Evolutionary conservation across 2,329 filamentous ascomycete genomes (phyloP), one percentile per base, ranked within the genome.

Genomic region (Ophiostoma angusticollis): DNA sequence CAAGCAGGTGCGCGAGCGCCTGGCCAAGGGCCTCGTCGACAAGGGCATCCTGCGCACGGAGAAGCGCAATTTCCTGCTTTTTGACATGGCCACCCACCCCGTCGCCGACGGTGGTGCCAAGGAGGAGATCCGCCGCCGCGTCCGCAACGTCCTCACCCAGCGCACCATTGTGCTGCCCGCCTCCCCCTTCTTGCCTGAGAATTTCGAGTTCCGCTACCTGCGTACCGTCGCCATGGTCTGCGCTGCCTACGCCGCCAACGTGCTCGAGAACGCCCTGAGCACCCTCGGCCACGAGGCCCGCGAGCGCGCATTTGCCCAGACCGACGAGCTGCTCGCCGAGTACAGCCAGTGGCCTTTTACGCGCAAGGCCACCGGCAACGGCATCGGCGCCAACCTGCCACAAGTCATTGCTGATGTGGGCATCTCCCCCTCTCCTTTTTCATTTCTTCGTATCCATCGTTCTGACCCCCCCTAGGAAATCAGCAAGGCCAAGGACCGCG

Each of bases 51-150:
- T 98, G 42, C 84, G 91, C 52, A 98, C 91, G 45, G 91, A 98
- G 63, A 98, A 98, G 70, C 85, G 86, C 63, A 98, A 98, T 69
- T 98, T 98, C 67, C 74, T 98, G 48, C 82, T 98, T 48, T 98
- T 98, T 68, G 91, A 98, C 65, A 98, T 98, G 91, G 91, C 91
- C 42, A 98, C 91, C 48, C 91, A 98, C 60, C 91, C 91, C 30
- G 87, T 98, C 42, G 89, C 86, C 47, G 91, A 98, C 54, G 83
- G 86, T 49, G 89, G 85, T 54, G 91, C 91, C 54, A 98, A 98
- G 67, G 91, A 96, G 56, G 91, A 98, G 65, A 91, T 98, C 54
- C 77, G 91, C 53, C 78, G 84, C 57, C 81, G 91, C 52, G 89
- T 96, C 49, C 80, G 89, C 57, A 93, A 84, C 57, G 77, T 96